A percentile compares a stretch with the other conserved stretches of the same genome.
These are phyloP conservation scores for Pythium utonaiense DNA, from an alignment of 352 stramenopile genomes.

Conservation along the genomic window DNA sequence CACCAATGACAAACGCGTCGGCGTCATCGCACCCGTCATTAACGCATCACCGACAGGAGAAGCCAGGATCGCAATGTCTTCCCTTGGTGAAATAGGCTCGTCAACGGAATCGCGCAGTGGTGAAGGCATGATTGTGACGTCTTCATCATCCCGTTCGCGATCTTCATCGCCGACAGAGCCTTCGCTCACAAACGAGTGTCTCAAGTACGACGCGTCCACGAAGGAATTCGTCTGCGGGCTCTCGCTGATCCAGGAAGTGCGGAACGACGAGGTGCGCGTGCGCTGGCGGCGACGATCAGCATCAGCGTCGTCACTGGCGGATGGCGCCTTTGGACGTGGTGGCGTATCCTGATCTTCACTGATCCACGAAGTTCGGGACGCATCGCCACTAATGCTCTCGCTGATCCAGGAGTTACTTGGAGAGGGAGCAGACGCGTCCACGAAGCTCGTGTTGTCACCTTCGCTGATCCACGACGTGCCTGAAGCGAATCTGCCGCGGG, in stretches of 20 bases:
- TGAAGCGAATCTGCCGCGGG: neutral
- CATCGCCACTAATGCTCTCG: neutral
- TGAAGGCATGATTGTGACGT: neutral
- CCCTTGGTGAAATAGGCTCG: neutral
- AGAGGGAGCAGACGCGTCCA: neutral
- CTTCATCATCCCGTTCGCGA: neutral
- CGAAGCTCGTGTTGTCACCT: constrained; percentile 1
- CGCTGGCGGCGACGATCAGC: neutral
- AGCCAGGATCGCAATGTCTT: neutral
- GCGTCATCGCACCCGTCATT: neutral
- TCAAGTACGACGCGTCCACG: constrained; percentile 2
- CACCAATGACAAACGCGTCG: neutral
- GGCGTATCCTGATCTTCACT: constrained; percentile 3
- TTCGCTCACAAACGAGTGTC: constrained; percentile 23
- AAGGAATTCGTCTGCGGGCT: constrained; percentile 14
- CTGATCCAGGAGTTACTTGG: constrained; percentile 10
- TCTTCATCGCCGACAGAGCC: constrained; percentile 5
- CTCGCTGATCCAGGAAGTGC: constrained; percentile 23
- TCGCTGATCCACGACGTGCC: constrained; percentile 8
- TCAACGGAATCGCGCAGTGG: neutral
- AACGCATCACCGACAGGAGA: neutral
- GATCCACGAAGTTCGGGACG: constrained; percentile 5
- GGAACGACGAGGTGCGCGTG: constrained; percentile 13
- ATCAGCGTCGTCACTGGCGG: neutral
- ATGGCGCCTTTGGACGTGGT: neutral